Evolutionary conservation across 805 yeast genomes (phyloP), one percentile per base, ranked within the genome.

Genomic region (Sporopachydermia lactativora): DNA sequence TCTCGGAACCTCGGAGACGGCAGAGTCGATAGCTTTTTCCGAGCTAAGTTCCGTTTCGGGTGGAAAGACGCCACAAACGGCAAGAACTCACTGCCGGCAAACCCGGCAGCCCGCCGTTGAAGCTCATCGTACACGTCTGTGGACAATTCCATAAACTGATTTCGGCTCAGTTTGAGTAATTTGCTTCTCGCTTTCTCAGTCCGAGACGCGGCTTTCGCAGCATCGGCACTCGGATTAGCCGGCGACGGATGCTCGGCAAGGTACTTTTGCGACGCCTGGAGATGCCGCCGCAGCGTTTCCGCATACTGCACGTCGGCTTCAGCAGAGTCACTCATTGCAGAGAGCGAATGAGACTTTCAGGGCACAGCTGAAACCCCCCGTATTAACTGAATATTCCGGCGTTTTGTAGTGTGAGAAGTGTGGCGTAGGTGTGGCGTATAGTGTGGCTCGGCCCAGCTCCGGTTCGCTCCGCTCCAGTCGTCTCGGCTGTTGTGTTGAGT

Each of bases 51-150:
- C 53, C 99, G 73, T 55, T 86, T 88, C 36, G 94, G 88, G 58
- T 92, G 98, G 61, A 84, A 85, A 15, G 70, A 68, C 4, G 72
- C 66, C 50, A 75, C 73, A 4, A 95, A 88, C 34, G 76, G 65
- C 41, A 89, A 65, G 51, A 70, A 75, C 41, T 73, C 75, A 19
- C 70, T 66, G 40, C 71, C 63, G 34, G 71, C 45, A 34, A 36
- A 43, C 8, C 46, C 47, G 47, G 66, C 73, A 35, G 72, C 70
- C 47, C 99, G 70, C 53, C 99, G 73, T 51, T 75, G 75, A 45
- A 92, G 64, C 59, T 92, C 98, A 59, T 92, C 98, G 55, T 77
- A 81, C 8, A 92, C 96, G 57, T 92, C 99, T 2, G 96, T 86
- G 48, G 94, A 75, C 43, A 92, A 71, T 57, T 92, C 99, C 45